phyloP scores from a whole-genome alignment of 179 eudicot genomes.

The Patellifolia procumbens region DNA sequence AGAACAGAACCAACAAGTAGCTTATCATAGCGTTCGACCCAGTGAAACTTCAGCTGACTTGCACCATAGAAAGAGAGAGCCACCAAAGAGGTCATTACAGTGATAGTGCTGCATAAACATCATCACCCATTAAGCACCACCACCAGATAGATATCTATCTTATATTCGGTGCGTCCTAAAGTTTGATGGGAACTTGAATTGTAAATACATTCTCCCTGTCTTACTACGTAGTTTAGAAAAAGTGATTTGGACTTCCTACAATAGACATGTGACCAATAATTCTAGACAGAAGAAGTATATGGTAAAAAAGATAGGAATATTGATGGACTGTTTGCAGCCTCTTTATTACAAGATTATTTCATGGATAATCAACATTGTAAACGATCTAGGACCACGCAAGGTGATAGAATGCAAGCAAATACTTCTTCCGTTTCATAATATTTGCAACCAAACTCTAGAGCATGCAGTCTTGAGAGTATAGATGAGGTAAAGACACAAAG shows the following conservation, averaged over 20 bases:
- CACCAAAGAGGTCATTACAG: slow-evolving; percentile 94
- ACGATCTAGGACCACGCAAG: no score
- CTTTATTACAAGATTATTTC: neutral
- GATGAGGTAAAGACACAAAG: no score
- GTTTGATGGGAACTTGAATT: no score
- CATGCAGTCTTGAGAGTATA: no score
- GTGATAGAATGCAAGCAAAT: neutral
- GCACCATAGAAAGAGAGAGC: slow-evolving; percentile 97
- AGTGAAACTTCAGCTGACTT: slow-evolving; percentile 92
- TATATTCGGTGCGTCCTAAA: neutral
- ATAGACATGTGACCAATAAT: neutral
- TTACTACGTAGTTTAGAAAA: no score
- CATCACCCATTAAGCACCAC: neutral
- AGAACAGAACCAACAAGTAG: slow-evolving; percentile 95
- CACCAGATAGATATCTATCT: neutral
- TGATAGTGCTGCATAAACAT: slow-evolving; percentile 67
- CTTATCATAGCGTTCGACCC: slow-evolving; percentile 99
- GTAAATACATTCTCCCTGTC: no score
- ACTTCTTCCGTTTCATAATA: no score
- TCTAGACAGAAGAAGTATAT: neutral
- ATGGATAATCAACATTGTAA: no score
- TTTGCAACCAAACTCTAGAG: no score
- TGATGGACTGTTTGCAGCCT: neutral
- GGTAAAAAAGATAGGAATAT: neutral
- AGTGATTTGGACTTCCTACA: neutral